These are phyloP conservation scores for Cladosporium austrohemisphaericum DNA, from an alignment of 2,329 filamentous ascomycete species.

Conservation along the genomic window DNA sequence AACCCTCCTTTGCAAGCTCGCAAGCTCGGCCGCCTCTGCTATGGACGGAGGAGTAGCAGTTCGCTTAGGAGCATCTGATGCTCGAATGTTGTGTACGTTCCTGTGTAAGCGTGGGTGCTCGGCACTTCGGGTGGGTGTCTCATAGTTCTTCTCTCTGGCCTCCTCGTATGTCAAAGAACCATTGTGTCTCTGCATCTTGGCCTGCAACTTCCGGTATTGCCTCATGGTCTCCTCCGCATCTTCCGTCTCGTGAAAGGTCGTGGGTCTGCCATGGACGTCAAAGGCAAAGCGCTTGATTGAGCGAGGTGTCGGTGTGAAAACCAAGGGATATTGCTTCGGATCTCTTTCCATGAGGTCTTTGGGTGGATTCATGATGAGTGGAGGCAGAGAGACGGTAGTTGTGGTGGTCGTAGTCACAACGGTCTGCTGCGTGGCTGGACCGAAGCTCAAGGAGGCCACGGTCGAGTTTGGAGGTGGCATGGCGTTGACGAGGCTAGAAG, in stretches of 20 bases:
- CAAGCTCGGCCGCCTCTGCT: constrained; percentile 51
- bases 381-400: constrained; percentile 76
- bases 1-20: constrained; percentile 47
- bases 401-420: constrained; percentile 88
- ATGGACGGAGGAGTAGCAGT: constrained; percentile 53
- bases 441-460: constrained; percentile 59
- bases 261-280: constrained; percentile 58
- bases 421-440: constrained; percentile 61
- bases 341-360: constrained; percentile 70
- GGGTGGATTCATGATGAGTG: constrained; percentile 73
- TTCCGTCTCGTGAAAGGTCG: constrained; percentile 62
- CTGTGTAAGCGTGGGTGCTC: constrained; percentile 19
- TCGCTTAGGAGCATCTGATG: constrained; percentile 39
- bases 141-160: constrained; percentile 22
- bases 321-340: constrained; percentile 84
- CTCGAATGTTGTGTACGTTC: constrained; percentile 28
- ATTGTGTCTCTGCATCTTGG: constrained; percentile 26
- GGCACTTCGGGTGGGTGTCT: constrained; percentile 22
- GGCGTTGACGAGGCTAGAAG: constrained; percentile 12
- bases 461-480: constrained; percentile 36
- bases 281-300: constrained; percentile 76
- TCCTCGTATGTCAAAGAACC: constrained; percentile 28
- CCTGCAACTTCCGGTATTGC: constrained; percentile 36
- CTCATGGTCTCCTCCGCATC: constrained; percentile 51
- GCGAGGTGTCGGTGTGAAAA: constrained; percentile 74